These are phyloP conservation scores for Persicaria maculosa DNA, from an alignment of 148 eudicot genomes.

Conservation along the genomic window DNA sequence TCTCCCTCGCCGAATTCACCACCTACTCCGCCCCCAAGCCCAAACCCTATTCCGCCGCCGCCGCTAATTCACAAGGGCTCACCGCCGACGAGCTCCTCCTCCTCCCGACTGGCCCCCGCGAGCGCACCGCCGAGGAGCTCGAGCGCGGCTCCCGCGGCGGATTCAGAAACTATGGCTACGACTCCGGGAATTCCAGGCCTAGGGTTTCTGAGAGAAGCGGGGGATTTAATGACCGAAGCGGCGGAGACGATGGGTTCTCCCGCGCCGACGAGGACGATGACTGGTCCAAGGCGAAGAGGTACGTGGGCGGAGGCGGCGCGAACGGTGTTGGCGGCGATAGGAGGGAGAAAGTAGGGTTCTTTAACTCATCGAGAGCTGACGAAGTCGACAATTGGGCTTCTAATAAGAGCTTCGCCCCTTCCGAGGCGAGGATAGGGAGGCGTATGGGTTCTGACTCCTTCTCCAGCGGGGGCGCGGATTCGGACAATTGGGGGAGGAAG, in stretches of 20 bases:
- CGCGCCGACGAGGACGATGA: conserved; percentile 87
- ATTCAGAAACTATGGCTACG: conserved; percentile 33
- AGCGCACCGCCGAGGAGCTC: conserved; percentile 76
- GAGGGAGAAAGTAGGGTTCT: conserved; percentile 65
- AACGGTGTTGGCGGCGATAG: conserved; percentile 35
- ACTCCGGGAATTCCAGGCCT: conserved; percentile 21
- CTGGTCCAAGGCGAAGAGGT: conserved; percentile 73
- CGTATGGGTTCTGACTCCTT: conserved; percentile 60
- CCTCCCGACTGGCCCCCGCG: conserved; percentile 84
- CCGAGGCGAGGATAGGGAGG: conserved; percentile 50
- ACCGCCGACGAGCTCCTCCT: conserved; percentile 37
- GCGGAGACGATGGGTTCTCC: conserved; percentile 34
- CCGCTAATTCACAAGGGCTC: conserved; percentile 2
- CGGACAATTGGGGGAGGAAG: conserved; percentile 48
- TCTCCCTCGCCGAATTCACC: conserved; percentile 51
- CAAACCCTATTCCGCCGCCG: too few relatives aligned
- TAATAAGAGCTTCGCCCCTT: conserved; percentile 48
- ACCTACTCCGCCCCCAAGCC: conserved; percentile 21
- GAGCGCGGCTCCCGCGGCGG: conserved; percentile 47
- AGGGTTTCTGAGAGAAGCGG: conserved; percentile 39
- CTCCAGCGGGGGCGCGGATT: conserved; percentile 28
- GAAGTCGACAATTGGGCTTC: conserved; percentile 80
- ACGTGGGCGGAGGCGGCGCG: too few relatives aligned
- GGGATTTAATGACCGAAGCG: conserved; percentile 15
- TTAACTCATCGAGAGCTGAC: conserved; percentile 66